Conservation (phyloP, 306 rosid genomes). For the Gleditsia sinensis region DNA sequence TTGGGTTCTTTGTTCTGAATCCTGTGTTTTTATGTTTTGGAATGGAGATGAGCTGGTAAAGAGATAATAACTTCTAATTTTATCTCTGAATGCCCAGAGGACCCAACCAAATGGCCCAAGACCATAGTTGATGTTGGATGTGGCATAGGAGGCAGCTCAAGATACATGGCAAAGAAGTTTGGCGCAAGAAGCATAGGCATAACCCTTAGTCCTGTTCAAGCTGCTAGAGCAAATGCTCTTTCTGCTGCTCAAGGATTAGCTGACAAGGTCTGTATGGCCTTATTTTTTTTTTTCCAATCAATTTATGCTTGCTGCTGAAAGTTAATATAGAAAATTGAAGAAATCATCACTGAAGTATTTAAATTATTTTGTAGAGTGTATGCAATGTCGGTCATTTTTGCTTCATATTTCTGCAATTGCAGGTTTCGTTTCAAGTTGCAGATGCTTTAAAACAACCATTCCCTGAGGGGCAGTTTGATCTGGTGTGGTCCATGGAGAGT, state of each 20-base stretch:
- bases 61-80: background rate
- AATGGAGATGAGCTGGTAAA: background rate
- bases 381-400: background rate
- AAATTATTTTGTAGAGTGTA: background rate
- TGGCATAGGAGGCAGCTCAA: slow-evolving; percentile 95
- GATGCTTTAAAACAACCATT: slow-evolving; percentile 91
- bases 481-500: slow-evolving; percentile 98
- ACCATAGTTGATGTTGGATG: slow-evolving; percentile 86
- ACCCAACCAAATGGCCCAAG: slow-evolving; percentile 40
- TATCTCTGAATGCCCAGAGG: slow-evolving; percentile 21
- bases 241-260: slow-evolving; percentile 69
- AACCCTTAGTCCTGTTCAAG: slow-evolving; percentile 90
- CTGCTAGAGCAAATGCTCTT: slow-evolving; percentile 78
- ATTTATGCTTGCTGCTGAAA: background rate
- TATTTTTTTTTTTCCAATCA: background rate
- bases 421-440: slow-evolving; percentile 84
- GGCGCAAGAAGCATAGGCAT: slow-evolving; percentile 72
- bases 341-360: background rate
- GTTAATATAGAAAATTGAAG: background rate
- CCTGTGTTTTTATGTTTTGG: background rate
- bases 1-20: background rate
- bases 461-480: slow-evolving; percentile 69
- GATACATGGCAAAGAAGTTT: slow-evolving; percentile 68
- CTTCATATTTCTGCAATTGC: slow-evolving; percentile 14
- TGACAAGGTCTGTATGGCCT: slow-evolving; percentile 44